These are phyloP conservation scores for Fagus crenata DNA, from an alignment of 306 rosid genomes.

Conservation along the genomic window DNA sequence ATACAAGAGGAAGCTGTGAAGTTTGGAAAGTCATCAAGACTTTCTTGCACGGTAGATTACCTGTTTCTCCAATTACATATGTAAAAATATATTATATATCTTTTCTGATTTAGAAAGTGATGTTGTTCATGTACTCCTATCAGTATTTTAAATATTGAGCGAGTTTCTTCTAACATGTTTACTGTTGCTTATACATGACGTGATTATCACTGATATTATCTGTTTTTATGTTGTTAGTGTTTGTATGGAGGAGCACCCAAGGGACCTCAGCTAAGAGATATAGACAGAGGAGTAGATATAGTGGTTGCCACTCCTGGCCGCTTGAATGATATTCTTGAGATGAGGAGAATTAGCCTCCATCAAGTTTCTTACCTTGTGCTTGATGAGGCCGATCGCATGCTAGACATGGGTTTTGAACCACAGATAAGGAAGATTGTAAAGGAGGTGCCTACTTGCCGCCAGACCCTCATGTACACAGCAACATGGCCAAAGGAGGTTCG, in stretches of 20 bases:
- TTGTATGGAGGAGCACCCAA: slow-evolving; percentile 99
- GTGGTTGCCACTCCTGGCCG: slow-evolving; percentile 99
- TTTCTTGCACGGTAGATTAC: slow-evolving; percentile 73
- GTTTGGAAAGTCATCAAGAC: slow-evolving; percentile 81
- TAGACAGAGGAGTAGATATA: slow-evolving; percentile 89
- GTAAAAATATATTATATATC: not conserved
- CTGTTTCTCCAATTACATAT: not conserved
- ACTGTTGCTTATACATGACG: not conserved
- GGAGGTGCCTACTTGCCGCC: slow-evolving; percentile 91
- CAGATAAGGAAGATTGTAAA: slow-evolving; percentile 96
- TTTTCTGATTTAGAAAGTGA: not conserved
- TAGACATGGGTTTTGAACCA: slow-evolving; percentile 99
- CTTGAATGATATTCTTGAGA: slow-evolving; percentile 98
- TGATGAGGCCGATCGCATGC: slow-evolving; percentile 99
- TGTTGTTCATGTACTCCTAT: not conserved
- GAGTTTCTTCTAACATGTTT: not conserved
- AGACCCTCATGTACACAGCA: slow-evolving; percentile 97
- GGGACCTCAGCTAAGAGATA: slow-evolving; percentile 96
- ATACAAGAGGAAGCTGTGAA: slow-evolving; percentile 97
- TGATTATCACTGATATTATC: not conserved
- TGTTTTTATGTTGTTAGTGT: slow-evolving; percentile 48
- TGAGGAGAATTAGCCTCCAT: slow-evolving; percentile 85
- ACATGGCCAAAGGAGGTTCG: slow-evolving; percentile 99
- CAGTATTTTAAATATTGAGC: not conserved
- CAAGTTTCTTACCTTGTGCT: slow-evolving; percentile 92